These are phyloP conservation scores for Acephala macrosclerotiorum DNA, from an alignment of 2,329 filamentous ascomycete species.

Conservation along the genomic window DNA sequence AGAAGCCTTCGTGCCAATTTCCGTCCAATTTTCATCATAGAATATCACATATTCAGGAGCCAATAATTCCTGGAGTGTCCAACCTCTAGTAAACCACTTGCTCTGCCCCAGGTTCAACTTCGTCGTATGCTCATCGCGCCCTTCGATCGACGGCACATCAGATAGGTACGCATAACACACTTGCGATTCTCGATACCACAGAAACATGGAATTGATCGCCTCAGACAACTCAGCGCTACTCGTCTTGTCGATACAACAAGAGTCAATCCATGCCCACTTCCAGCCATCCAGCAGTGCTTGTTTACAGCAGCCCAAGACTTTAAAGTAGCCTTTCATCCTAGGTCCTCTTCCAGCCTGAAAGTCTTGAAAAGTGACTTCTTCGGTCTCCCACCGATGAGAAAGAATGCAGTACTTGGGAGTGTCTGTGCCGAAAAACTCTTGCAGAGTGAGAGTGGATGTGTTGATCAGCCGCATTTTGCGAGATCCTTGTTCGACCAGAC, in stretches of 20 bases:
- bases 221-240: constrained; percentile 18
- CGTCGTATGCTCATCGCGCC: neutral
- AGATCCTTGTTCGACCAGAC: neutral
- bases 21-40: neutral
- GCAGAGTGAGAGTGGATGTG: constrained; percentile 14
- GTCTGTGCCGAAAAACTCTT: constrained; percentile 21
- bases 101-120: neutral
- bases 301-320: constrained; percentile 7
- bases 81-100: constrained; percentile 12
- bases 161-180: constrained; percentile 8
- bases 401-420: constrained; percentile 31
- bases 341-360: neutral
- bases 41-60: constrained; percentile 8
- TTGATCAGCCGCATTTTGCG: constrained; percentile 9
- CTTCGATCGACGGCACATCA: constrained; percentile 2
- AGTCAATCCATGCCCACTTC: constrained; percentile 15
- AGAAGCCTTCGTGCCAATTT: neutral
- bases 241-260: constrained; percentile 16
- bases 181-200: constrained; percentile 12
- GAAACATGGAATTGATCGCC: constrained; percentile 17
- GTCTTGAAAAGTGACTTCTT: constrained; percentile 20
- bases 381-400: constrained; percentile 21
- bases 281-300: constrained; percentile 11
- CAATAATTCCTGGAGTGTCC: constrained; percentile 8
- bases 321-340: neutral